Percentiles rank a stretch among this genome's conserved stretches.
These are phyloP conservation scores for Verticillium longisporum DNA, from an alignment of 2,329 filamentous ascomycete species.

Conservation along the genomic window DNA sequence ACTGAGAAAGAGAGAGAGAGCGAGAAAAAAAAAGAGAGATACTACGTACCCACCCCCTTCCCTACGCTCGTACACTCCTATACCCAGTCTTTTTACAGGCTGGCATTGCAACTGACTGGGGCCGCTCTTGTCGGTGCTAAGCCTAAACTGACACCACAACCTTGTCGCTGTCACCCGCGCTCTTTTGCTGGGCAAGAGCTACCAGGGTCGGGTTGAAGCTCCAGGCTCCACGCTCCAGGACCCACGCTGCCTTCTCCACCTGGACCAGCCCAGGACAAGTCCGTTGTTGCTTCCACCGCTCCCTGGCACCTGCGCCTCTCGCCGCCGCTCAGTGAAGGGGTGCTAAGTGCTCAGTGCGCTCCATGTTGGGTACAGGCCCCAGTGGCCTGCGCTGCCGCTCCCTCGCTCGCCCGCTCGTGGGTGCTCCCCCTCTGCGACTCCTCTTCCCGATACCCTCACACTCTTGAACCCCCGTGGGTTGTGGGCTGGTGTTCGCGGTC, in stretches of 20 bases:
- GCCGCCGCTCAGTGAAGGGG: neutral
- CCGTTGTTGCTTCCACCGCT: neutral
- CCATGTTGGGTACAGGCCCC: neutral
- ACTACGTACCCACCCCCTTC: neutral
- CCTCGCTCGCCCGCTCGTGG: neutral
- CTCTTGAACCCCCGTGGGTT: neutral
- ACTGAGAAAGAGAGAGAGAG: neutral
- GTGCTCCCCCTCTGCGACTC: neutral
- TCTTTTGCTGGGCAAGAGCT: neutral
- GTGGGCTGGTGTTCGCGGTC: neutral
- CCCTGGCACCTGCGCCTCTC: neutral
- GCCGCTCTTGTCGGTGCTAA: conserved; percentile 4
- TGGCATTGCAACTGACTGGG: neutral
- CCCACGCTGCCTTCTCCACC: neutral
- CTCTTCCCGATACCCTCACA: neutral
- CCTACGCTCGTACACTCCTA: neutral
- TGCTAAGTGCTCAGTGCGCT: neutral
- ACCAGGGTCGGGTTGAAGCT: neutral
- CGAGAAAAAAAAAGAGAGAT: neutral
- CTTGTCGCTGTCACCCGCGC: conserved; percentile 4
- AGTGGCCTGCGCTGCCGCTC: neutral
- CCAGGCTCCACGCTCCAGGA: neutral
- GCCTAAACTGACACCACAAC: conserved; percentile 9
- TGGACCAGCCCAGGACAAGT: neutral
- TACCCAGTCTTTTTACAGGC: neutral